These are phyloP conservation scores for Oldenlandia corymbosa DNA, from an alignment of 257 asterid genomes.

Conservation along the genomic window DNA sequence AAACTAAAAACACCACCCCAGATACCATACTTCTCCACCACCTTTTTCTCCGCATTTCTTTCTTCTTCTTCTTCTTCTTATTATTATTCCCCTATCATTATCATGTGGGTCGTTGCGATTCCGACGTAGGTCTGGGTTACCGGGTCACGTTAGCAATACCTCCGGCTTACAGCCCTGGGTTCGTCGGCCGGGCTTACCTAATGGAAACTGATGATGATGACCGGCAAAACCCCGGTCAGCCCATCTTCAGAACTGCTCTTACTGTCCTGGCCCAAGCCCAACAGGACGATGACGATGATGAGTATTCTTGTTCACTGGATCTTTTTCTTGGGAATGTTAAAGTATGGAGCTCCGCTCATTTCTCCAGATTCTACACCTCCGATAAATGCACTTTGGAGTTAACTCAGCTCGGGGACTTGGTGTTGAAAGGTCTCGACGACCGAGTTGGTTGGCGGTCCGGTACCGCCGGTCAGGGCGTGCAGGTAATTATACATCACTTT, in stretches of 20 bases:
- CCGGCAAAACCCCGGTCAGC: slow-evolving; percentile 16
- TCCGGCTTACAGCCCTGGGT: slow-evolving; percentile 41
- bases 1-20: no score
- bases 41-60: no score
- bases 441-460: slow-evolving; percentile 79
- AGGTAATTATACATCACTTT: slow-evolving; percentile 39
- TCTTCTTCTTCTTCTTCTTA: slow-evolving; percentile 24
- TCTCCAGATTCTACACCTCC: slow-evolving; percentile 46
- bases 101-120: slow-evolving; percentile 25
- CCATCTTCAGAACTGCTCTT: slow-evolving; percentile 53
- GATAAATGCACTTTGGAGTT: slow-evolving; percentile 58
- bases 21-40: no score
- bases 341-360: slow-evolving; percentile 84
- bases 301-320: slow-evolving; percentile 63
- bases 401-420: slow-evolving; percentile 47
- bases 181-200: slow-evolving; percentile 63
- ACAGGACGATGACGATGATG: slow-evolving; percentile 18
- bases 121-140: slow-evolving; percentile 47
- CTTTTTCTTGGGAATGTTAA: slow-evolving; percentile 59
- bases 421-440: slow-evolving; percentile 44
- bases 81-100: slow-evolving; percentile 3
- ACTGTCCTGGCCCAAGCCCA: slow-evolving; percentile 45
- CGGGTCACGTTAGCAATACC: slow-evolving; percentile 64
- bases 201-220: slow-evolving; percentile 49
- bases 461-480: slow-evolving; percentile 71